Percentiles rank a stretch among this genome's conserved stretches.
Evolutionary conservation across 2,329 filamentous ascomycete genomes (phyloP).

Genomic region (Pestalotiopsis sp.): DNA sequence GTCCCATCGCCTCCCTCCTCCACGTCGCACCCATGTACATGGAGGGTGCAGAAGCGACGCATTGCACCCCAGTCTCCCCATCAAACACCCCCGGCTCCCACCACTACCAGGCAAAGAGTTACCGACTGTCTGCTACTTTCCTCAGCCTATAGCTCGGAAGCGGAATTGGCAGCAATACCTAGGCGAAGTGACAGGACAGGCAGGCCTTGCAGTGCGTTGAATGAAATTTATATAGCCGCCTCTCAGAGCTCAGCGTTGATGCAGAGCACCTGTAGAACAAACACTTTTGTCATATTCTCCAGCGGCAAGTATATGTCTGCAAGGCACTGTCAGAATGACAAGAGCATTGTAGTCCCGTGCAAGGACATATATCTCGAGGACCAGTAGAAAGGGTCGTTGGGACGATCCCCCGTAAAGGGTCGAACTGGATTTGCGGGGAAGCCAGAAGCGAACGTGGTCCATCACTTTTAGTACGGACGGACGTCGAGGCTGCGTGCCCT

Average conservation of each 20-base stretch:
- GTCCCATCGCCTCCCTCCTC: slow-evolving; percentile 11
- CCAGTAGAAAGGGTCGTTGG: neutral
- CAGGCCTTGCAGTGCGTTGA: neutral
- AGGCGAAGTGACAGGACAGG: neutral
- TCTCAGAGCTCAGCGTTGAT: neutral
- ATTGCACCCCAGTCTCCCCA: slow-evolving; percentile 4
- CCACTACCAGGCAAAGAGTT: neutral
- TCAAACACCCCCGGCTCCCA: neutral
- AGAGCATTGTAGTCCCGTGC: neutral
- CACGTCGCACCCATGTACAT: slow-evolving; percentile 13
- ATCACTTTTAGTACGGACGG: slow-evolving; percentile 1
- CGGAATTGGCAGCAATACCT: neutral
- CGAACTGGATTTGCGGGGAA: slow-evolving; percentile 4
- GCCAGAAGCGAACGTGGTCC: neutral
- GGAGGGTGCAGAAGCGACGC: slow-evolving; percentile 14
- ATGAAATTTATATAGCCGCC: neutral
- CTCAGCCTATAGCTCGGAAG: neutral
- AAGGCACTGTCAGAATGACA: neutral
- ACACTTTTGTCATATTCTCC: no score
- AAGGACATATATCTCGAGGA: neutral
- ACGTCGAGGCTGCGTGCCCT: neutral
- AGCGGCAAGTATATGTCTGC: no score
- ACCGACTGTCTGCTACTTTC: neutral
- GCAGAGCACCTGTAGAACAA: no score
- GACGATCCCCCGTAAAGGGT: neutral